Evolutionary conservation across 2,329 filamentous ascomycete genomes (phyloP).

Genomic region (Calonectria henricotiae): DNA sequence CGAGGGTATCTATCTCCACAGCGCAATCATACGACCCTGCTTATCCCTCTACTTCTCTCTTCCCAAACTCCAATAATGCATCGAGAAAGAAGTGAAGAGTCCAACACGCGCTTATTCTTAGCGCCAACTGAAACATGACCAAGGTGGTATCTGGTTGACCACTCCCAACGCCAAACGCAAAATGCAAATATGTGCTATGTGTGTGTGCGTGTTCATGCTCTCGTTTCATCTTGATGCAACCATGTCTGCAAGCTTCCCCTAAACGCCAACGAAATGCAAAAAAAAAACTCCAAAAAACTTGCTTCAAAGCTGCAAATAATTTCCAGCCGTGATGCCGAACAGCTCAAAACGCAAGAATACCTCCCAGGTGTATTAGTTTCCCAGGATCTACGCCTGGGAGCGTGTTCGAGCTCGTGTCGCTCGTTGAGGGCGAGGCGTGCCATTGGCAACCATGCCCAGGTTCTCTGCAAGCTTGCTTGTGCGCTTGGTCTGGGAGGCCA

Average conservation of each 20-base stretch:
- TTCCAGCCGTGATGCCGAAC: neutral
- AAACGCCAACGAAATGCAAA: conserved; percentile 20
- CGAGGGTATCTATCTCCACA: conserved; percentile 21
- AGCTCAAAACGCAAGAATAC: neutral
- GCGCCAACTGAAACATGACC: conserved; percentile 31
- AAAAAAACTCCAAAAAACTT: conserved; percentile 3
- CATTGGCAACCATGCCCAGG: conserved; percentile 57
- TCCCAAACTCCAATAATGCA: conserved; percentile 21
- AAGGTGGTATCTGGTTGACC: conserved; percentile 45
- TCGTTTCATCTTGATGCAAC: conserved; percentile 38
- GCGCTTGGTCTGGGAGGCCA: conserved; percentile 50
- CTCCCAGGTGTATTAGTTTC: neutral
- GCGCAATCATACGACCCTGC: neutral
- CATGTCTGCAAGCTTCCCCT: conserved; percentile 16
- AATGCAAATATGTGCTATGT: conserved; percentile 30
- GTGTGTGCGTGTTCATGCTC: conserved; percentile 33
- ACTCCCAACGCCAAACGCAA: conserved; percentile 46
- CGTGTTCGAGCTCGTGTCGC: conserved; percentile 55
- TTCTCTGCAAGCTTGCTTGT: conserved; percentile 53
- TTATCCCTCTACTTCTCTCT: conserved; percentile 5
- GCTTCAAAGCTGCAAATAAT: neutral
- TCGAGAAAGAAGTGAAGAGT: conserved; percentile 22
- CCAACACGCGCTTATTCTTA: conserved; percentile 27
- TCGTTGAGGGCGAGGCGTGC: conserved; percentile 56
- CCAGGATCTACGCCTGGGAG: conserved; percentile 42